A percentile compares a stretch with the other conserved stretches of the same genome.
Conservation (phyloP, 192 early-diverging fungal species). For the Backusella liffmaniae region DNA sequence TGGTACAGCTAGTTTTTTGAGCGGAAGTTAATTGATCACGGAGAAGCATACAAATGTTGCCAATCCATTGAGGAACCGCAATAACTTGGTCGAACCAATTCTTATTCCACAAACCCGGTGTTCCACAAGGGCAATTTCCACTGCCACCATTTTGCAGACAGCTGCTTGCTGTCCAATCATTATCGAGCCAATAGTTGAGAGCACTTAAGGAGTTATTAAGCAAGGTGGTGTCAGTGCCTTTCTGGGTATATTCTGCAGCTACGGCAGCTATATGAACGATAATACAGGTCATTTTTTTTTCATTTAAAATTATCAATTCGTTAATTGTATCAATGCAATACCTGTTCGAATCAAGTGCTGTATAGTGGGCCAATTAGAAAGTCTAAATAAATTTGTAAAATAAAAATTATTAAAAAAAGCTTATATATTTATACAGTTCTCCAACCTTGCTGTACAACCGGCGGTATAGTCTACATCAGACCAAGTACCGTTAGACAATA, state of each 20-base stretch:
- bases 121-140: conserved; percentile 28
- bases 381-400: conserved; percentile 7
- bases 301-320: not conserved
- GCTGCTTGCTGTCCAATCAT: conserved; percentile 4
- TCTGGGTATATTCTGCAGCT: not conserved
- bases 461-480: conserved; percentile 14
- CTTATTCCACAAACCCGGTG: conserved; percentile 32
- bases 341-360: conserved; percentile 20
- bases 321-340: not conserved
- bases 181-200: conserved; percentile 24
- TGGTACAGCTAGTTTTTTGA: not conserved
- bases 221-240: not conserved
- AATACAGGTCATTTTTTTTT: not conserved
- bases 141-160: conserved; percentile 18
- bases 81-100: conserved; percentile 31
- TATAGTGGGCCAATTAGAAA: conserved; percentile 23
- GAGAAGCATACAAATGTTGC: conserved; percentile 19
- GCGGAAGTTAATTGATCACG: not conserved
- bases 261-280: not conserved
- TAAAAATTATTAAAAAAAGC: not conserved
- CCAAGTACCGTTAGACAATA: conserved; percentile 15
- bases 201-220: not conserved
- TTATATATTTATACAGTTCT: not conserved
- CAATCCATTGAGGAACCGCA: not conserved
- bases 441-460: conserved; percentile 18